These are phyloP conservation scores for Solanum habrochaites DNA, from an alignment of 257 asterid species.

Conservation along the genomic window DNA sequence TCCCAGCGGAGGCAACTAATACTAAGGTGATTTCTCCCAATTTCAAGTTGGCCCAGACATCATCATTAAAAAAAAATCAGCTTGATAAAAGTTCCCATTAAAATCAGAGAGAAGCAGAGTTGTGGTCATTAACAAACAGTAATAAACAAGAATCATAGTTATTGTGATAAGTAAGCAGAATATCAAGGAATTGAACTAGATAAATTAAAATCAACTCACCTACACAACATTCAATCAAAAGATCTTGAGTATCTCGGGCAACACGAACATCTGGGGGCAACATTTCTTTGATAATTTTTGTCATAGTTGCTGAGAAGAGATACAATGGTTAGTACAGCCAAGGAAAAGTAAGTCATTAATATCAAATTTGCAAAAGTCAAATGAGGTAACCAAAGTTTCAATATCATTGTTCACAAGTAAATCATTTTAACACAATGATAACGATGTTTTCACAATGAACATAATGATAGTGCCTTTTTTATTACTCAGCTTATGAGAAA, in stretches of 20 bases:
- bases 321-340: not conserved
- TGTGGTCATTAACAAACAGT: not conserved
- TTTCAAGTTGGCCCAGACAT: not conserved
- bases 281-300: conserved; percentile 63
- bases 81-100: not conserved
- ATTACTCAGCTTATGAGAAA: not conserved
- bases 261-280: conserved; percentile 98
- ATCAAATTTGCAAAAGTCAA: not conserved
- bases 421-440: not conserved
- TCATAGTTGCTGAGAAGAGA: conserved; percentile 33
- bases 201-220: conserved; percentile 28
- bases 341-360: not conserved
- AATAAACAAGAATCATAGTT: not conserved
- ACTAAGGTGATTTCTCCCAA: not conserved
- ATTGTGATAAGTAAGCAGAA: not conserved
- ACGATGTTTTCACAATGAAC: not conserved
- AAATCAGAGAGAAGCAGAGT: not conserved
- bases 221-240: conserved; percentile 92
- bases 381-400: not conserved
- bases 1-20: not conserved
- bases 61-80: not conserved
- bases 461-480: not conserved
- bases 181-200: not conserved
- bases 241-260: conserved; percentile 97
- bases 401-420: not conserved